phyloP scores from a whole-genome alignment of 2,329 filamentous ascomycete genomes.

The Lecanicillium sp. region DNA sequence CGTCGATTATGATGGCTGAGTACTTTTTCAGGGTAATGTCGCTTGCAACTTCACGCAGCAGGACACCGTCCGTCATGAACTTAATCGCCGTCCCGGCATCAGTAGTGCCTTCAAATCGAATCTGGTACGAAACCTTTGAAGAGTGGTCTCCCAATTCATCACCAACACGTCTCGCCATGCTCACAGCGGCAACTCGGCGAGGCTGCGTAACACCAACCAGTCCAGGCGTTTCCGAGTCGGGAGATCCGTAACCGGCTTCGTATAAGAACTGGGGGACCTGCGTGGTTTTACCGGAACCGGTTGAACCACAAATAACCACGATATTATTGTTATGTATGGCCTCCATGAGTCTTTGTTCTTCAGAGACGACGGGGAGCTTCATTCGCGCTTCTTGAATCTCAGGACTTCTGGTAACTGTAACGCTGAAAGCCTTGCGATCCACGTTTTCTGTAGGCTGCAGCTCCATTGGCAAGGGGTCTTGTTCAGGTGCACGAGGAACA shows the following conservation, averaged over 20 bases:
- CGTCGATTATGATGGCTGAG: constrained; percentile 89
- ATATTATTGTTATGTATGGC: constrained; percentile 87
- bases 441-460: constrained; percentile 52
- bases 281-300: constrained; percentile 95
- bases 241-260: constrained; percentile 83
- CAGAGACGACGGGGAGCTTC: constrained; percentile 80
- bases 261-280: constrained; percentile 95
- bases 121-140: constrained; percentile 82
- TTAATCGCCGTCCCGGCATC: constrained; percentile 81
- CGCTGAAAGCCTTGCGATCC: constrained; percentile 66
- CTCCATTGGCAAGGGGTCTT: constrained; percentile 63
- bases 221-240: constrained; percentile 71
- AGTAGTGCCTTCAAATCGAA: constrained; percentile 85
- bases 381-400: constrained; percentile 73
- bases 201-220: constrained; percentile 96
- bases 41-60: constrained; percentile 82
- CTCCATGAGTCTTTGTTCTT: constrained; percentile 98
- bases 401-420: constrained; percentile 60
- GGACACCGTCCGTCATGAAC: constrained; percentile 97
- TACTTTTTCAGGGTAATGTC: constrained; percentile 87
- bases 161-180: constrained; percentile 87
- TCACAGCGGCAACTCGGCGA: constrained; percentile 87
- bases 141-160: constrained; percentile 75
- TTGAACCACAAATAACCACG: constrained; percentile 88
- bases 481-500: constrained; percentile 57